Evolutionary conservation across 2,329 filamentous ascomycete genomes (phyloP).

Genomic region (Alternaria arbusti): DNA sequence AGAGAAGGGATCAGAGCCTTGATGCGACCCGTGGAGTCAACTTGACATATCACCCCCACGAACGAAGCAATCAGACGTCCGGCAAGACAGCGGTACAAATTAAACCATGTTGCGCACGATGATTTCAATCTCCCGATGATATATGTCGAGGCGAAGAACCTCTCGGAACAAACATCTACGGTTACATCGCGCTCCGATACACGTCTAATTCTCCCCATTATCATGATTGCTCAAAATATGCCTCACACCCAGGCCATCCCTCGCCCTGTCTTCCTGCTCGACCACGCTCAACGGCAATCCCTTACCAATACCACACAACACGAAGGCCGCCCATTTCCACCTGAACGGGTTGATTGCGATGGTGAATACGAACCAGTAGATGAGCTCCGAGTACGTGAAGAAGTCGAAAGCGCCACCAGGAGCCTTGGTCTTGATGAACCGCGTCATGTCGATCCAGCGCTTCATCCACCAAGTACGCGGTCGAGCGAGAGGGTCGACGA

Average conservation of each 20-base stretch:
- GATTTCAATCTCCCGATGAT: neutral
- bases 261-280: conserved; percentile 66
- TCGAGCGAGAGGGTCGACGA: conserved; percentile 77
- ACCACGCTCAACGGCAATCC: conserved; percentile 71
- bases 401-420: conserved; percentile 81
- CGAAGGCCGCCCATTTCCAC: conserved; percentile 89
- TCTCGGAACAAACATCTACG: neutral
- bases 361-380: conserved; percentile 86
- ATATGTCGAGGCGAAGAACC: neutral
- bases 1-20: neutral
- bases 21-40: neutral
- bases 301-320: conserved; percentile 76
- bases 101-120: neutral
- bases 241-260: conserved; percentile 59
- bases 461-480: conserved; percentile 78
- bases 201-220: neutral
- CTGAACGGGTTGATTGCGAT: conserved; percentile 82
- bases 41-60: neutral
- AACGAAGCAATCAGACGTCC: neutral
- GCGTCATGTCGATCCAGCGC: conserved; percentile 85
- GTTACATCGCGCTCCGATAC: neutral
- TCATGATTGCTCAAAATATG: conserved; percentile 11
- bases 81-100: neutral
- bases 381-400: conserved; percentile 83
- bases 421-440: conserved; percentile 70